Evolutionary conservation across 106 monocot genomes (phyloP), one percentile per base, ranked within the genome.

Genomic region (Platanthera guangdongensis): DNA sequence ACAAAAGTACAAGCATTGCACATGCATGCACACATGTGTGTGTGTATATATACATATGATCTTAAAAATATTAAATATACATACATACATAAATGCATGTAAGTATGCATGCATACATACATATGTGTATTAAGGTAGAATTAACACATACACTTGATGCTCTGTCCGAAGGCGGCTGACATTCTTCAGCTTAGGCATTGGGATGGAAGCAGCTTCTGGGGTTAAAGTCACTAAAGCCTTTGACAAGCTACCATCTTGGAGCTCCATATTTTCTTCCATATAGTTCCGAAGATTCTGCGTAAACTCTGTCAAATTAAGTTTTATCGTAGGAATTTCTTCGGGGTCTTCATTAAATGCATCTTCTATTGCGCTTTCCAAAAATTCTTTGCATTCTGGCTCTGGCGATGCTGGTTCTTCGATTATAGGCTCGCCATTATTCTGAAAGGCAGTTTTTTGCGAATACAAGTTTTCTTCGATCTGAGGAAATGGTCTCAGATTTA

Each of bases 281-380:
- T 81, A 81, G 52, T 72, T 81, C 49, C 85, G 87, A 59, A 90
- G 47, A 78, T 87, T 90, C 71, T 90, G 81, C 21, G 81, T 73
- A 16, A 90, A 85, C 68, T 79, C 85, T 73, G 85, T 72, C 5
- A 85, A 63, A 78, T 87, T 83, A 18, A 87, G 87, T 51, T 81
- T 85, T 62, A 90, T 87, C 9, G 77, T 73, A 32, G 90, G 90
- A 71, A 90, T 90, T 78, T 90, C 87, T 81, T 90, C 90, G 18
- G 79, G 79, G 52, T 87, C 90, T 25, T 90, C 85, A 52, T 78
- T 84, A 77, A 85, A 87, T 47, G 78, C 85, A 79, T 90, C 90
- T 76, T 90, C 90, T 50, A 90, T 90, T 52, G 51, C 88, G 72
- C 55, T 80, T 76, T 85, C 83, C 50, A 72, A 48, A 65, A 77